phyloP scores from a whole-genome alignment of 2,329 filamentous ascomycete species.

The Helicocarpus griseus region DNA sequence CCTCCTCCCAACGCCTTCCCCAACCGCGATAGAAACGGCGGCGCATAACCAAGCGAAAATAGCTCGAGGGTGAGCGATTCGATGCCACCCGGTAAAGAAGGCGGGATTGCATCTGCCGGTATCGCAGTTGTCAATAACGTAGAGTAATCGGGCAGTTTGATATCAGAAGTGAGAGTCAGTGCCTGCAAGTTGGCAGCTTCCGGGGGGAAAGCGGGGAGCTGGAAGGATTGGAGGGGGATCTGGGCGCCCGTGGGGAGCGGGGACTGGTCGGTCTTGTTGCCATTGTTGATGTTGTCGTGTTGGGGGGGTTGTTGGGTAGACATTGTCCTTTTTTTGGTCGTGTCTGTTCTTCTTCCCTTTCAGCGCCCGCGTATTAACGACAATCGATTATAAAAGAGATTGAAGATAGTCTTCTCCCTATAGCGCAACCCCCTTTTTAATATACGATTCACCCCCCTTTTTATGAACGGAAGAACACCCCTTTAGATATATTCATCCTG shows the following conservation, averaged over 20 bases:
- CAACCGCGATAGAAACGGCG: conserved; percentile 33
- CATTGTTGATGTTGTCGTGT: background rate
- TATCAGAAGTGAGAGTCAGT: conserved; percentile 41
- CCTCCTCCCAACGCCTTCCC: conserved; percentile 31
- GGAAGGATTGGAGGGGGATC: conserved; percentile 38
- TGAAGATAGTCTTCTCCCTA: background rate
- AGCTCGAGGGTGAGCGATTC: conserved; percentile 39
- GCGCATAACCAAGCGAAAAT: conserved; percentile 40
- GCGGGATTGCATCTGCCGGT: conserved; percentile 16
- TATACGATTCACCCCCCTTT: background rate
- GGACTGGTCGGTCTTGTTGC: background rate
- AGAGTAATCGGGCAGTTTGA: conserved; percentile 39
- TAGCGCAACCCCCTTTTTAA: background rate
- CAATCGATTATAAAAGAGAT: too few relatives aligned
- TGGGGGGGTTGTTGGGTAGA: background rate
- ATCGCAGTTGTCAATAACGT: conserved; percentile 26
- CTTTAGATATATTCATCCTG: background rate
- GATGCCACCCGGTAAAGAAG: conserved; percentile 31
- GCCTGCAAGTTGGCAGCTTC: conserved; percentile 35
- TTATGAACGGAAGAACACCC: background rate
- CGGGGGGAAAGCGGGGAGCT: conserved; percentile 36
- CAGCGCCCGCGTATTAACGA: too few relatives aligned
- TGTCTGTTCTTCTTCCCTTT: too few relatives aligned
- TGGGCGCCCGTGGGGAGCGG: conserved; percentile 33
- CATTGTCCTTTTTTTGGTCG: too few relatives aligned